Conservation (phyloP, 495 filamentous ascomycete species). For the Bacidia rubella region DNA sequence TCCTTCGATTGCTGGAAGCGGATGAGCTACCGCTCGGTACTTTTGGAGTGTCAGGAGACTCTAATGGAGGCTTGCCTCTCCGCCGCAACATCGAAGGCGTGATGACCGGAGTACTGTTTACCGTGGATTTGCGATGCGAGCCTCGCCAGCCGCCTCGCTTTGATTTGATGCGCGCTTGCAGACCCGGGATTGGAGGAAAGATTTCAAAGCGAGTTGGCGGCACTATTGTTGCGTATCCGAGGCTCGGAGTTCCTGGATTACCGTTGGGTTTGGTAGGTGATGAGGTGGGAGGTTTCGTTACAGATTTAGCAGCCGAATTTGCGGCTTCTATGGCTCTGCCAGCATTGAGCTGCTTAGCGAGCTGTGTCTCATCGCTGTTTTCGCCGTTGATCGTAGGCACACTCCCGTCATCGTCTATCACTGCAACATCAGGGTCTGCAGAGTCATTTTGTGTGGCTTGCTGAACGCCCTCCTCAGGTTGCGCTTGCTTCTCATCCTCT, state of each 20-base stretch:
- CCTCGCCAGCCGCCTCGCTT: constrained; percentile 18
- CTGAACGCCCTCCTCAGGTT: constrained; percentile 28
- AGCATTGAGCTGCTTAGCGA: constrained; percentile 8
- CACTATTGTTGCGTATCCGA: constrained; percentile 6
- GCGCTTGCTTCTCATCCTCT: constrained; percentile 45
- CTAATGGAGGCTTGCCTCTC: background rate
- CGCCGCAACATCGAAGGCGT: constrained; percentile 4
- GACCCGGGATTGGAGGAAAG: constrained; percentile 23
- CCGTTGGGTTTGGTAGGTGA: constrained; percentile 8
- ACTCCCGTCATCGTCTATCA: constrained; percentile 16
- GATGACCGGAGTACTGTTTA: constrained; percentile 10
- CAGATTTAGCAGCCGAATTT: background rate
- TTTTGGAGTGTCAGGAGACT: background rate
- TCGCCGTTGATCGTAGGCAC: constrained; percentile 21
- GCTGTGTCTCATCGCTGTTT: constrained; percentile 10
- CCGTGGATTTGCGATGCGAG: constrained; percentile 8
- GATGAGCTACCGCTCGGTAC: background rate
- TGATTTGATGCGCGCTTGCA: constrained; percentile 6
- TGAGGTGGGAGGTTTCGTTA: background rate
- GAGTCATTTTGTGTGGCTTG: constrained; percentile 17
- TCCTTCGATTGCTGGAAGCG: background rate
- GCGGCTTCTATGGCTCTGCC: constrained; percentile 2
- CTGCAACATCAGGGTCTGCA: constrained; percentile 10
- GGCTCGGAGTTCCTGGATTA: background rate
- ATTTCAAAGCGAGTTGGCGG: constrained; percentile 22